A percentile compares a stretch with the other conserved stretches of the same genome.
Conservation (phyloP, 768 basidiomycete genomes). For the Gyrodon lividus region DNA sequence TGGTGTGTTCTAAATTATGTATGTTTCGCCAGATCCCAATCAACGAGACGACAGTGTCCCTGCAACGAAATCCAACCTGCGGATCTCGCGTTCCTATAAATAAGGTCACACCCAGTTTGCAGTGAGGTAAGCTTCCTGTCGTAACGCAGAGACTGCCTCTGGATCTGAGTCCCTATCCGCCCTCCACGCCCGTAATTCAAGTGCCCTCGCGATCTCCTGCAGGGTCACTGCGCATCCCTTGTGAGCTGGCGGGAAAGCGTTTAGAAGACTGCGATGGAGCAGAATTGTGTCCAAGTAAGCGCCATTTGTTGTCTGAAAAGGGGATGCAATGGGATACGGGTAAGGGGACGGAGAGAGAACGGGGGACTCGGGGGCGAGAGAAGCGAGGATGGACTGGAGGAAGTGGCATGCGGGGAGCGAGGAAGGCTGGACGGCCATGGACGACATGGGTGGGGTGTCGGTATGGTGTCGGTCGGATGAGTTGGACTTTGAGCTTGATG, state of each 20-base stretch:
- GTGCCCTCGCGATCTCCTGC: constrained; percentile 59
- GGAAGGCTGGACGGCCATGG: constrained; percentile 10
- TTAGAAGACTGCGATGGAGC: constrained; percentile 69
- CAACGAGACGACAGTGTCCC: background rate
- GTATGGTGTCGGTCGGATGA: constrained; percentile 27
- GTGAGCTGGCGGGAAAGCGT: constrained; percentile 62
- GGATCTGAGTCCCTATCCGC: constrained; percentile 68
- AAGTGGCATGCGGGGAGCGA: constrained; percentile 55
- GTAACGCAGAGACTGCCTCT: constrained; percentile 67
- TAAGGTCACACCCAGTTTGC: constrained; percentile 22
- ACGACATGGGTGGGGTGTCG: constrained; percentile 15
- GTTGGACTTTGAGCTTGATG: constrained; percentile 44
- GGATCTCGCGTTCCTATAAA: constrained; percentile 1
- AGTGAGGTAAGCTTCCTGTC: constrained; percentile 68
- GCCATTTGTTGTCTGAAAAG: constrained; percentile 58
- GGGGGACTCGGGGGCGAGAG: constrained; percentile 45
- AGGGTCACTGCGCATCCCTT: constrained; percentile 61
- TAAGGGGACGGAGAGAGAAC: constrained; percentile 33
- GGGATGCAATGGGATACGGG: constrained; percentile 29
- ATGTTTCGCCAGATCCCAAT: background rate
- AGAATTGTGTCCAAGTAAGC: constrained; percentile 79
- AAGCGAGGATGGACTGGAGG: constrained; percentile 57
- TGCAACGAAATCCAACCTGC: constrained; percentile 9
- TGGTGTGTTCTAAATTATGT: too few relatives aligned
- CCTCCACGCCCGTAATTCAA: constrained; percentile 67